phyloP scores from a whole-genome alignment of 2,329 filamentous ascomycete species.

The Ceratocystis variospora region DNA sequence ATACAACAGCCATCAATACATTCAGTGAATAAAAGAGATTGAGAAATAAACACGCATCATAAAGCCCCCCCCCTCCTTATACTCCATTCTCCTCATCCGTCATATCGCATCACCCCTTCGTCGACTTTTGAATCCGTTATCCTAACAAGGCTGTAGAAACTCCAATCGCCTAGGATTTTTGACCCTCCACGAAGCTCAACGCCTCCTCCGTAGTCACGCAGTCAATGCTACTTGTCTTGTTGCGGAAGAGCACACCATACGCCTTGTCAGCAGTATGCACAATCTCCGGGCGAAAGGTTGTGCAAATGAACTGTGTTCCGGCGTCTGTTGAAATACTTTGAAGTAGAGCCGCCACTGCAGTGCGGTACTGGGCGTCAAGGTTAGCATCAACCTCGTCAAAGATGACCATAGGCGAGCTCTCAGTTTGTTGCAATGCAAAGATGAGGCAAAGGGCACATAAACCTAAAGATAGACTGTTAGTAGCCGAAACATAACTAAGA shows the following conservation, averaged over 20 bases:
- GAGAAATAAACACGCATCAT: neutral
- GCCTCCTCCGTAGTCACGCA: constrained; percentile 79
- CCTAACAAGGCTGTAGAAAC: neutral
- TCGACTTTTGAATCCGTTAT: neutral
- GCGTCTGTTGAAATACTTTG: constrained; percentile 58
- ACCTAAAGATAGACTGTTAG: constrained; percentile 38
- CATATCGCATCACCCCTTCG: neutral
- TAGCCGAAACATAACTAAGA: constrained; percentile 4
- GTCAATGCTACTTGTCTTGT: constrained; percentile 89
- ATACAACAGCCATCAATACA: neutral
- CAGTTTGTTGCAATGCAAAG: constrained; percentile 96
- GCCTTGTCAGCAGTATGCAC: constrained; percentile 91
- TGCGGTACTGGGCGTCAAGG: constrained; percentile 92
- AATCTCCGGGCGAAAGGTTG: constrained; percentile 95
- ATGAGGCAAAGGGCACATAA: constrained; percentile 93
- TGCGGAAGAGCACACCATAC: constrained; percentile 86
- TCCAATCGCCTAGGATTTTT: constrained; percentile 27
- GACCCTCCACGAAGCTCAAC: constrained; percentile 85
- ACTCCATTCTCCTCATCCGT: constrained; percentile 6
- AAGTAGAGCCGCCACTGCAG: constrained; percentile 81
- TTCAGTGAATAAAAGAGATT: neutral
- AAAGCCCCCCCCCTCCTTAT: neutral
- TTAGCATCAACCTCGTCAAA: constrained; percentile 99
- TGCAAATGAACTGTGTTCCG: constrained; percentile 84
- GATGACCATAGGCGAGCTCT: constrained; percentile 95